Evolutionary conservation across 352 stramenopile species (phyloP).

Genomic region (Phytopythium boreale): DNA sequence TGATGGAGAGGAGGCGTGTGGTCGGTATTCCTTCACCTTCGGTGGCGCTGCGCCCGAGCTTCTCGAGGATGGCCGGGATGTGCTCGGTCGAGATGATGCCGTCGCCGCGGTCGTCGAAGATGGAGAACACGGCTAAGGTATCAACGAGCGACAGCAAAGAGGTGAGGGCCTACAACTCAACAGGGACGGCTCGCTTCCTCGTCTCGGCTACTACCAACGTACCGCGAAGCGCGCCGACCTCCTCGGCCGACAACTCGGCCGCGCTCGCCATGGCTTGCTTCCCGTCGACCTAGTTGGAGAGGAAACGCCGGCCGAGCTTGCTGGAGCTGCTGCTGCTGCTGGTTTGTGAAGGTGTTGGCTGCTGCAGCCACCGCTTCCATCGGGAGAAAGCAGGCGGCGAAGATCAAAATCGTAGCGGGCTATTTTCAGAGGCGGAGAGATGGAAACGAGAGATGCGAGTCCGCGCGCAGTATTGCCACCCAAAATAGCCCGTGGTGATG

Average conservation of each 20-base stretch:
- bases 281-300: background rate
- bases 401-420: background rate
- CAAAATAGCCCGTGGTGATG: background rate
- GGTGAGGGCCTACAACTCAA: background rate
- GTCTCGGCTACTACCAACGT: too few species aligned
- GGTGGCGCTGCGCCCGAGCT: conserved; percentile 60
- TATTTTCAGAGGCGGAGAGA: background rate
- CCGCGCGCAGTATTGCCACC: too few species aligned
- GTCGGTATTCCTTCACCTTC: conserved; percentile 69
- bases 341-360: background rate
- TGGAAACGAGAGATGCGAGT: background rate
- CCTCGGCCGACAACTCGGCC: conserved; percentile 61
- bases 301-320: background rate
- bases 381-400: background rate
- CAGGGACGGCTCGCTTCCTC: too few species aligned
- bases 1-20: background rate
- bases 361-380: background rate
- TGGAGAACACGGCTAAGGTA: conserved; percentile 78
- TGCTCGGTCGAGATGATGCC: conserved; percentile 64
- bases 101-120: conserved; percentile 65
- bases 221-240: conserved; percentile 72
- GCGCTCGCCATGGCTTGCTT: background rate
- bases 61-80: conserved; percentile 70
- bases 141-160: background rate
- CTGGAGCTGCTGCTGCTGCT: background rate